Evolutionary conservation across 2,329 filamentous ascomycete species (phyloP).

Genomic region (Epichloe bromicola): DNA sequence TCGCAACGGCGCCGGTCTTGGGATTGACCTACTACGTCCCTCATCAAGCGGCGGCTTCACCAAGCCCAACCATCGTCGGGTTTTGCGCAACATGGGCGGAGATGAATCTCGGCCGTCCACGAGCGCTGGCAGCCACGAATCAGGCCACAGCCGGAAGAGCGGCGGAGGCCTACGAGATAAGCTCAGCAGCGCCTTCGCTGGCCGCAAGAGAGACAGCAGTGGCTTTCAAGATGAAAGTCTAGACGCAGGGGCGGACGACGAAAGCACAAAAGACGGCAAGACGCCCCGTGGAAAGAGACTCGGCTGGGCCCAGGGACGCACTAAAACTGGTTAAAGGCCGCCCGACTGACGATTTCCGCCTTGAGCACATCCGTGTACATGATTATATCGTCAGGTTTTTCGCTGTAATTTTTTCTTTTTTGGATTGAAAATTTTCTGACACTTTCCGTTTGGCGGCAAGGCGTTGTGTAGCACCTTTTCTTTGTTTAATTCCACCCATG

Average conservation of each 20-base stretch:
- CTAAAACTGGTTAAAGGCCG: constrained; percentile 9
- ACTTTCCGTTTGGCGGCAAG: too few relatives aligned
- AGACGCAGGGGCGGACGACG: constrained; percentile 13
- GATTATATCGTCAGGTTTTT: too few relatives aligned
- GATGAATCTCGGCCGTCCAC: constrained; percentile 18
- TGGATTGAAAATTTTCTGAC: too few relatives aligned
- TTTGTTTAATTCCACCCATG: too few relatives aligned
- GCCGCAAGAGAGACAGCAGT: constrained; percentile 14
- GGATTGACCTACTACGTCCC: constrained; percentile 19
- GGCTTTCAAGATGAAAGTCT: constrained; percentile 8
- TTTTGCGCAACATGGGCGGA: constrained; percentile 7
- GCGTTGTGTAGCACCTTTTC: too few relatives aligned
- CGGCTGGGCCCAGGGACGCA: constrained; percentile 9
- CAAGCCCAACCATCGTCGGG: constrained; percentile 9
- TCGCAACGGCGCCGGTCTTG: constrained; percentile 13
- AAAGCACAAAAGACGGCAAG: constrained; percentile 5
- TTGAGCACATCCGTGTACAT: too few relatives aligned
- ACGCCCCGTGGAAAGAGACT: constrained; percentile 4
- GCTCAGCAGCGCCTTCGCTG: constrained; percentile 21
- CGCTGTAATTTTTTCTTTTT: too few relatives aligned
- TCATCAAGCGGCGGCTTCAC: constrained; percentile 19
- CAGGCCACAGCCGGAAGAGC: constrained; percentile 15
- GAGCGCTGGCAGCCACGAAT: constrained; percentile 17
- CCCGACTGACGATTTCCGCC: too few relatives aligned
- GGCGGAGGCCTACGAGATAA: constrained; percentile 22